Conservation (phyloP, 805 yeast species). For the Cyberlindnera petersonii region DNA sequence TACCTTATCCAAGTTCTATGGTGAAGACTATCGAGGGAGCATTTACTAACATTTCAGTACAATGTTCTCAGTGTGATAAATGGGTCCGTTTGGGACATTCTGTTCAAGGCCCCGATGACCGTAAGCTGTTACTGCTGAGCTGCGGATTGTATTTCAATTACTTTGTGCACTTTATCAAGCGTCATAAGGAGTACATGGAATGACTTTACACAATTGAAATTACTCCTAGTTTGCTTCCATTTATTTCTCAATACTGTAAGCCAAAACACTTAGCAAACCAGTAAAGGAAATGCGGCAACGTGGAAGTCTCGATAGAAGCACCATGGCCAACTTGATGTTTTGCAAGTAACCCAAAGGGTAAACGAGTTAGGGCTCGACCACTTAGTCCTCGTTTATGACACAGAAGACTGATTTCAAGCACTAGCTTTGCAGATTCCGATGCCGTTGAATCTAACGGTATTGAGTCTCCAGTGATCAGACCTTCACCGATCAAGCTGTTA, state of each 20-base stretch:
- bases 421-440: neutral
- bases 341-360: constrained; percentile 10
- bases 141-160: constrained; percentile 26
- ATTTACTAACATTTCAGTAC: constrained; percentile 12
- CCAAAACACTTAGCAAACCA: no score
- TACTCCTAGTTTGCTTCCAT: no score
- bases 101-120: neutral
- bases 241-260: no score
- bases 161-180: constrained; percentile 20
- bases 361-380: constrained; percentile 11
- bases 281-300: no score
- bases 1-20: constrained; percentile 20
- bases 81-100: constrained; percentile 24
- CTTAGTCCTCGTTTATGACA: constrained; percentile 10
- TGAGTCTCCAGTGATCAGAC: neutral
- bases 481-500: constrained; percentile 6
- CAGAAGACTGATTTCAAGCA: constrained; percentile 3
- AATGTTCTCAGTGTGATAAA: constrained; percentile 19
- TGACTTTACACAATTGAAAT: no score
- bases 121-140: constrained; percentile 5
- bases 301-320: no score
- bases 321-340: constrained; percentile 5
- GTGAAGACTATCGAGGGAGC: constrained; percentile 11
- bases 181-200: constrained; percentile 11
- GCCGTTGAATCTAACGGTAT: no score